phyloP scores from a whole-genome alignment of 345 rosid species.

The Sisymbrium altissimum region DNA sequence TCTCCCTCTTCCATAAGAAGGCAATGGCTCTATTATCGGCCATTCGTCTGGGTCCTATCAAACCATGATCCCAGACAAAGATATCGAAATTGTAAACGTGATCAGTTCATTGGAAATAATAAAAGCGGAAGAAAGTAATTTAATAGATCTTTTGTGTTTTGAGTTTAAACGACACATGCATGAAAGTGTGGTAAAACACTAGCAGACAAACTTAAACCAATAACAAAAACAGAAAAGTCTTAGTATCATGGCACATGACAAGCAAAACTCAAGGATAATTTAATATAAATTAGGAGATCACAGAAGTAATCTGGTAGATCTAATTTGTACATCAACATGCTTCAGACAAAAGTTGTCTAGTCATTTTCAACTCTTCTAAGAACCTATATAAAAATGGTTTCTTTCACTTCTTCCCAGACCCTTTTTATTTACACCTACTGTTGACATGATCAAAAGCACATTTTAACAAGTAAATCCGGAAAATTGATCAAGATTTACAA shows the following conservation, averaged over 20 bases:
- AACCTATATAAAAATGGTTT: background rate
- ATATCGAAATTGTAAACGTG: background rate
- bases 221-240: background rate
- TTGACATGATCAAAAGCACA: background rate
- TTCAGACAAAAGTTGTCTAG: conserved; percentile 28
- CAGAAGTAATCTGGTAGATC: conserved; percentile 16
- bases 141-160: background rate
- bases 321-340: conserved; percentile 15
- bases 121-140: background rate
- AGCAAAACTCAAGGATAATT: conserved; percentile 2
- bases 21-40: conserved; percentile 88
- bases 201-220: conserved; percentile 15
- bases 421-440: background rate
- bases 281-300: background rate
- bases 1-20: conserved; percentile 99
- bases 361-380: background rate
- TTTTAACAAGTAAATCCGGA: background rate
- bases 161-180: conserved; percentile 10
- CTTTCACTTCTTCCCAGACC: conserved; percentile 12
- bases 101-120: background rate
- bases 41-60: conserved; percentile 74
- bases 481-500: background rate
- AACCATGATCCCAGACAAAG: conserved; percentile 16
- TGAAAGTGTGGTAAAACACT: conserved; percentile 19
- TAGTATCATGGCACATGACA: conserved; percentile 22